Conservation (phyloP, 129 eudicot genomes). For the Rutidosis leptorrhynchoides region DNA sequence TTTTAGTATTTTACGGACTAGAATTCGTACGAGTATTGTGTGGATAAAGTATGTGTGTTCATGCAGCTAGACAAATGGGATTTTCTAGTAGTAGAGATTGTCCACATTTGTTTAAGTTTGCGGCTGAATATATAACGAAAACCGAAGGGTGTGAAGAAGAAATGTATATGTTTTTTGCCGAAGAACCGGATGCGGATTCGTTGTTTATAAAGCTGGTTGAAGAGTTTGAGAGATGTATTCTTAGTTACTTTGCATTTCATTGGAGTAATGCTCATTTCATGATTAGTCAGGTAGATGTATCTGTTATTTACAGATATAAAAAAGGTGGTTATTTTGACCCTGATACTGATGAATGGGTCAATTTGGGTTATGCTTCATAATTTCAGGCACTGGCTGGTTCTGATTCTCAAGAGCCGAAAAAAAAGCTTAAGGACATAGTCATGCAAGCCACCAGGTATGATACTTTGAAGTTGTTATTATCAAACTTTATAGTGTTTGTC, state of each 20-base stretch:
- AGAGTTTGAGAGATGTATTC: conserved; percentile 89
- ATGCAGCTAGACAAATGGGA: conserved; percentile 93
- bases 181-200: conserved; percentile 74
- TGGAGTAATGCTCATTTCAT: conserved; percentile 72
- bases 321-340: not conserved
- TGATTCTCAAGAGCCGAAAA: conserved; percentile 64
- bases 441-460: conserved; percentile 87
- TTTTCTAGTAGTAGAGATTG: conserved; percentile 55
- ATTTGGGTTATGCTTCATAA: conserved; percentile 1
- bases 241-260: conserved; percentile 94
- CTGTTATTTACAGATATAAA: not conserved
- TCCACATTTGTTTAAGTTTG: conserved; percentile 66
- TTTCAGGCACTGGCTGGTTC: conserved; percentile 67
- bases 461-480: not conserved
- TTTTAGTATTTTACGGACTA: not conserved
- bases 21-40: not conserved
- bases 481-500: not conserved
- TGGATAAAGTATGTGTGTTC: conserved; percentile 7
- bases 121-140: conserved; percentile 69
- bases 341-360: not conserved
- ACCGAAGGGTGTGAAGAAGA: conserved; percentile 77
- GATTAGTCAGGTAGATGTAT: conserved; percentile 60
- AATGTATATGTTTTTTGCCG: conserved; percentile 59
- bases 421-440: conserved; percentile 84
- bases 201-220: conserved; percentile 88